Percentiles rank a stretch among this genome's conserved stretches.
Evolutionary conservation across 1,139 yeast genomes (phyloP).

Genomic region (Sugiyamaella japonica): DNA sequence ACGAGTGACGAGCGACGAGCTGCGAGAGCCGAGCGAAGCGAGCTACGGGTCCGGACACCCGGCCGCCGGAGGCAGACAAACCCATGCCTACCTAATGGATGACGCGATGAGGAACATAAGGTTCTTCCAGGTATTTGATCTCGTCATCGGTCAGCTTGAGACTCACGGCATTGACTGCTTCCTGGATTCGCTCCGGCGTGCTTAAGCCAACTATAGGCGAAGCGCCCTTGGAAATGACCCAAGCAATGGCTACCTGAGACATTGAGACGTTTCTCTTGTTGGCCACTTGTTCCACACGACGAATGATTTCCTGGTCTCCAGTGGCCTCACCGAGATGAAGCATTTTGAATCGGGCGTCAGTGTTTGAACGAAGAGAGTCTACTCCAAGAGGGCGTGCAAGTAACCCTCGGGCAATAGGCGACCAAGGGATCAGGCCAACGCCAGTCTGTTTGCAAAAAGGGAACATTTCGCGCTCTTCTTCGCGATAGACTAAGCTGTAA

Average conservation of each 20-base stretch:
- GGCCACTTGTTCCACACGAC: constrained; percentile 55
- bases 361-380: constrained; percentile 16
- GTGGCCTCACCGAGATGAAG: constrained; percentile 5
- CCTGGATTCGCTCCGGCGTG: constrained; percentile 52
- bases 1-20: too few relatives aligned
- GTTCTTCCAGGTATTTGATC: constrained; percentile 50
- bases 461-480: constrained; percentile 59
- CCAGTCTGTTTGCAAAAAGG: constrained; percentile 50
- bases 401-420: constrained; percentile 51
- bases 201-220: constrained; percentile 58
- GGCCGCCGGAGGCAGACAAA: not conserved
- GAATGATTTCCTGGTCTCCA: constrained; percentile 44
- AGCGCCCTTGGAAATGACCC: constrained; percentile 54
- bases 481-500: constrained; percentile 55
- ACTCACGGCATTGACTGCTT: constrained; percentile 50
- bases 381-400: constrained; percentile 44
- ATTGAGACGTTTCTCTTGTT: constrained; percentile 47
- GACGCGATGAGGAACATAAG: constrained; percentile 43
- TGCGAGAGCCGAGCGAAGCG: not conserved
- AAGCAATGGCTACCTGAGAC: constrained; percentile 57
- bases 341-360: constrained; percentile 13
- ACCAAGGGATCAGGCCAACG: constrained; percentile 53
- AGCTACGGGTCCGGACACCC: not conserved
- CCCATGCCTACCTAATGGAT: not conserved
- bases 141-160: constrained; percentile 51